These are phyloP conservation scores for Abelmoschus esculentus DNA, from an alignment of 345 rosid species.

Conservation along the genomic window DNA sequence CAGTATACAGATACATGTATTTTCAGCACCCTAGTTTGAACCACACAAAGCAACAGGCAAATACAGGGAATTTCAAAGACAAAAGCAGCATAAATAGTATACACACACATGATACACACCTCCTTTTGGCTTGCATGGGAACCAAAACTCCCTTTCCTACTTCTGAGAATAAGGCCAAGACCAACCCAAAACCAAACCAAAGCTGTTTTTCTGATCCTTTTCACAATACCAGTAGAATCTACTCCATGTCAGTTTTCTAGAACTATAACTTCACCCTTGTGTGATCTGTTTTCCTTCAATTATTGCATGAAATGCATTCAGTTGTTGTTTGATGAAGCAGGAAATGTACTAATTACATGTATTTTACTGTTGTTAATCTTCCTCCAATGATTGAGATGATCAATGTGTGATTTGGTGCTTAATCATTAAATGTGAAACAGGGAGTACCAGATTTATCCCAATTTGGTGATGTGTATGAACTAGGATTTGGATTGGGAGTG, in stretches of 20 bases:
- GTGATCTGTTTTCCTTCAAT: constrained; percentile 9
- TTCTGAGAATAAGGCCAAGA: constrained; percentile 1
- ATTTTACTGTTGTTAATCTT: neutral
- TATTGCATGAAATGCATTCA: constrained; percentile 1
- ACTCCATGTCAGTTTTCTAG: neutral
- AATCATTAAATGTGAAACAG: constrained; percentile 27
- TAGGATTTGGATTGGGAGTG: constrained; percentile 58
- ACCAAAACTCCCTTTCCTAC: neutral
- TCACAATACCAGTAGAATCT: neutral
- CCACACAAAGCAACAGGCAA: neutral
- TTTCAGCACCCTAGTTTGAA: neutral
- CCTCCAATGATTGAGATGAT: neutral
- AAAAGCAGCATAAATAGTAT: constrained; percentile 7
- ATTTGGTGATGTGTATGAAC: constrained; percentile 60
- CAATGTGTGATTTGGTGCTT: neutral
- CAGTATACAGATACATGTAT: no score
- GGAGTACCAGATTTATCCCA: constrained; percentile 72
- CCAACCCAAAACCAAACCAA: constrained; percentile 6
- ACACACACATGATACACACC: neutral
- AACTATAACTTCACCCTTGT: neutral
- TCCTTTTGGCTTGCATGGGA: constrained; percentile 2
- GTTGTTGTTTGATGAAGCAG: neutral
- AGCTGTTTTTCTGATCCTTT: neutral
- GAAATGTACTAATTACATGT: neutral
- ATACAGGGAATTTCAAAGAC: neutral